phyloP scores from a whole-genome alignment of 2,329 filamentous ascomycete species.

The Phialophora macrospora region DNA sequence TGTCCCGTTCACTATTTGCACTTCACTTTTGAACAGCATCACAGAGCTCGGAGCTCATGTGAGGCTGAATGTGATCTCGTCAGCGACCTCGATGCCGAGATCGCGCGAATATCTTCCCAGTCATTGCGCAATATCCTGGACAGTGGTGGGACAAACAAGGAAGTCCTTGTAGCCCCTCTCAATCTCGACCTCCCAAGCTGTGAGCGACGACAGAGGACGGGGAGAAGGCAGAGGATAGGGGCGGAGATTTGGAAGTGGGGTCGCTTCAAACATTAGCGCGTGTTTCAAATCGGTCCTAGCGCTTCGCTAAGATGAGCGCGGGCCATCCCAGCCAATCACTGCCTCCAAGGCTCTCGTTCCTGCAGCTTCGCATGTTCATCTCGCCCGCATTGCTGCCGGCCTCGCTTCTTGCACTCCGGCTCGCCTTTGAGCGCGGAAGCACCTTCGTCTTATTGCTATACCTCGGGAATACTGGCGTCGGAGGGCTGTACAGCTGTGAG shows the following conservation, averaged over 20 bases:
- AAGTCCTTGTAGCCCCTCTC: constrained; percentile 27
- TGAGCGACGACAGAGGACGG: constrained; percentile 14
- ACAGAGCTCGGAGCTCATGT: not conserved
- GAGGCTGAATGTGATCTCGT: constrained; percentile 13
- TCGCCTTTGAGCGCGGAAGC: not conserved
- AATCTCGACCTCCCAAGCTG: constrained; percentile 10
- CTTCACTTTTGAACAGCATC: not conserved
- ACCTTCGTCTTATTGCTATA: not conserved
- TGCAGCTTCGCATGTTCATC: constrained; percentile 9
- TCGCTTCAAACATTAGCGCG: constrained; percentile 36
- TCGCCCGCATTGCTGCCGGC: not conserved
- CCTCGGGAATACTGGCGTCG: too few species aligned
- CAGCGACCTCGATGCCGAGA: not conserved
- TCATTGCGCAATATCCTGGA: constrained; percentile 13
- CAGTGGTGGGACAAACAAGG: constrained; percentile 17
- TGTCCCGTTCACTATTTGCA: too few species aligned
- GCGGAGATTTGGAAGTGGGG: constrained; percentile 16
- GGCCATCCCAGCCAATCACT: constrained; percentile 15
- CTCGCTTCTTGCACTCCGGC: not conserved
- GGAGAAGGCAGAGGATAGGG: constrained; percentile 13
- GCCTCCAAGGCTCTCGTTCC: constrained; percentile 15
- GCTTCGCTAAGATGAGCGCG: constrained; percentile 12
- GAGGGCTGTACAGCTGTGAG: not conserved
- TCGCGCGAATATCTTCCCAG: not conserved
- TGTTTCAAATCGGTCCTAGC: constrained; percentile 36